Base-by-base conservation (phyloP, 2,329 filamentous ascomycete species). In the Ophidiomyces ophidiicola region DNA sequence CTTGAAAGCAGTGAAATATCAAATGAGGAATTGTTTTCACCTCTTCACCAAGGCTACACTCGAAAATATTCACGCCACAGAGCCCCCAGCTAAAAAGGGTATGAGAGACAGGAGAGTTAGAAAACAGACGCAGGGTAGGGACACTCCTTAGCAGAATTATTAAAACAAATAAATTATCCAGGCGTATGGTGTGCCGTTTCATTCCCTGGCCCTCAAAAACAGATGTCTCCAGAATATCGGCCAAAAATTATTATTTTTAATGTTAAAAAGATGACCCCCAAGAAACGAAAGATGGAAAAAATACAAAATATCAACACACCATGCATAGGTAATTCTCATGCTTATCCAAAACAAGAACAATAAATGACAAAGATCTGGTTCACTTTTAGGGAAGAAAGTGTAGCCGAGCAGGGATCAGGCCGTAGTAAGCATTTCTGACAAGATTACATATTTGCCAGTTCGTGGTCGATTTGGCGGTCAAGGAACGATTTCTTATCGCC, bases 381-480 rank as follows among this genome's bases (percentile, higher is more conserved):
- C n/a, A n/a, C n/a, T n/a, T n/a, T n/a, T n/a, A n/a, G n/a, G n/a
- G n/a, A n/a, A n/a, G n/a, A n/a, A n/a, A n/a, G n/a, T n/a, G n/a
- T n/a, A n/a, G n/a, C n/a, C n/a, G n/a, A n/a, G n/a, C n/a, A n/a
- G n/a, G n/a, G n/a, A n/a, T n/a, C n/a, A n/a, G n/a, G n/a, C n/a
- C n/a, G n/a, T n/a, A n/a, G n/a, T n/a, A 7, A n/a, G n/a, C 24
- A n/a, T 26, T 26, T 26, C n/a, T n/a, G 24, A n/a, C n/a, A 10
- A 29, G 34, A 32, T 60, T 72, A 94, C 87, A 96, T 94, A 61
- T 81, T 92, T 47, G 87, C 86, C 56, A 98, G 67, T 68, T 96
- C 87, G 41, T 76, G 74, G 63, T 98, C 90, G 61, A 98, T 96
- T 66, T 87, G 82, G 50, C 79, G 73, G 64, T 94, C 88, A 67